Evolutionary conservation across 2,329 filamentous ascomycete species (phyloP), one percentile per base, ranked within the genome.

Genomic region (Metarhizium album): DNA sequence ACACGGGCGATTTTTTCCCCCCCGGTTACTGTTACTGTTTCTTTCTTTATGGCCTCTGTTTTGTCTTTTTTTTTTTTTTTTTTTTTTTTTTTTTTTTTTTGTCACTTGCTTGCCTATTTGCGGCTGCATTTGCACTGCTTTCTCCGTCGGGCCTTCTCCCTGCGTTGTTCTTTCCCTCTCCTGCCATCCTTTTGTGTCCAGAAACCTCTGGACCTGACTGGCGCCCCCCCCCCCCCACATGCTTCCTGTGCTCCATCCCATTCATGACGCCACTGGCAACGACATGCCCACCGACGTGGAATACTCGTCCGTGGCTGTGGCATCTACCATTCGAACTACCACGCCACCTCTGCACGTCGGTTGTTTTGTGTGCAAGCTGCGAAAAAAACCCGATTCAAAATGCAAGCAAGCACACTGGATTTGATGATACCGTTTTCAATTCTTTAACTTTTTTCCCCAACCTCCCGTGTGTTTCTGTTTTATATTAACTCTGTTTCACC

Each of bases 241-340:
- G 23, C 31, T 47, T 50, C 49, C 48, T 43, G 45, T 51, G 11
- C 42, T 43, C 53, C 58, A 49, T 47, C 37, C 27, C 20, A 49
- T 29, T 46, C 48, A 48, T 51, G 37, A 37, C 42, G 49, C 27
- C 29, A 45, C 48, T 16, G 22, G 45, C 48, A 38, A 53, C 51
- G 45, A 53, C 50, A 46, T 51, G 37, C n/a, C 20, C 16, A 24
- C 47, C 33, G 33, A 35, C 7, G 4, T 13, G 33, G 33, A 14
- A 35, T 16, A 35, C 14, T 35, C 33, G 14, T 16, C 14, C 33
- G 16, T n/a, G 11, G 33, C 33, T 13, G 16, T 13, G 11, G 11
- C 33, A 35, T 35, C 14, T 35, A 16, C 33, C 33, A 35, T n/a
- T n/a, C n/a, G n/a, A n/a, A n/a, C 33, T 35, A 35, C 33, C 14